phyloP scores from a whole-genome alignment of 2,329 filamentous ascomycete genomes.

The Xylariaceae sp. region DNA sequence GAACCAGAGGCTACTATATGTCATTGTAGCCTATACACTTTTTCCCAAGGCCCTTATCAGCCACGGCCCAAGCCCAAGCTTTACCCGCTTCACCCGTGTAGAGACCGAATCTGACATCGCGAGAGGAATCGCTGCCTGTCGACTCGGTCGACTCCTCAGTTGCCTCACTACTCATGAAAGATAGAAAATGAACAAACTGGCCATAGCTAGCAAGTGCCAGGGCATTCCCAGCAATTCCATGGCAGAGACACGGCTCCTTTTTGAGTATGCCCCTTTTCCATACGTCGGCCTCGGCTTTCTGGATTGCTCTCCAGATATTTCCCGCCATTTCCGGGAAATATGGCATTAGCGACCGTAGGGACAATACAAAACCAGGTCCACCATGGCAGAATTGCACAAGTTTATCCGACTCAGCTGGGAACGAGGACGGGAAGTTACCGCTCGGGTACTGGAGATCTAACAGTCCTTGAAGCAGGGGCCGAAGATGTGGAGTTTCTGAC shows the following conservation, averaged over 20 bases:
- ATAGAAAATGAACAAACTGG: slow-evolving; percentile 24
- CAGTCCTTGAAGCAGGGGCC: slow-evolving; percentile 48
- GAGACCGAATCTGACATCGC: slow-evolving; percentile 15
- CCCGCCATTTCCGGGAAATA: slow-evolving; percentile 51
- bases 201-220: slow-evolving; percentile 33
- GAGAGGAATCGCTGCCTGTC: slow-evolving; percentile 2
- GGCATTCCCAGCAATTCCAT: slow-evolving; percentile 61
- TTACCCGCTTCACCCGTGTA: slow-evolving; percentile 30
- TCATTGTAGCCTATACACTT: slow-evolving; percentile 30
- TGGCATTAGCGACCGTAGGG: slow-evolving; percentile 50
- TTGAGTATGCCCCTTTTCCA: slow-evolving; percentile 55
- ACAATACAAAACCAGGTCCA: slow-evolving; percentile 57
- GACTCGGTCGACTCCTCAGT: slow-evolving; percentile 16
- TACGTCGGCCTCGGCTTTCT: slow-evolving; percentile 46
- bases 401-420: slow-evolving; percentile 31
- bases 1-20: slow-evolving; percentile 16
- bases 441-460: slow-evolving; percentile 55
- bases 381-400: slow-evolving; percentile 65
- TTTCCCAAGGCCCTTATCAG: slow-evolving; percentile 13
- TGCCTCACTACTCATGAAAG: slow-evolving; percentile 21
- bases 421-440: slow-evolving; percentile 59
- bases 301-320: slow-evolving; percentile 49
- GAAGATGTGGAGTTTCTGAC: slow-evolving; percentile 48
- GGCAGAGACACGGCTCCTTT: slow-evolving; percentile 61
- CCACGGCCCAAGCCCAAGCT: slow-evolving; percentile 29